Conservation (phyloP, 192 early-diverging fungal genomes). For the Haplosporangium gracile region DNA sequence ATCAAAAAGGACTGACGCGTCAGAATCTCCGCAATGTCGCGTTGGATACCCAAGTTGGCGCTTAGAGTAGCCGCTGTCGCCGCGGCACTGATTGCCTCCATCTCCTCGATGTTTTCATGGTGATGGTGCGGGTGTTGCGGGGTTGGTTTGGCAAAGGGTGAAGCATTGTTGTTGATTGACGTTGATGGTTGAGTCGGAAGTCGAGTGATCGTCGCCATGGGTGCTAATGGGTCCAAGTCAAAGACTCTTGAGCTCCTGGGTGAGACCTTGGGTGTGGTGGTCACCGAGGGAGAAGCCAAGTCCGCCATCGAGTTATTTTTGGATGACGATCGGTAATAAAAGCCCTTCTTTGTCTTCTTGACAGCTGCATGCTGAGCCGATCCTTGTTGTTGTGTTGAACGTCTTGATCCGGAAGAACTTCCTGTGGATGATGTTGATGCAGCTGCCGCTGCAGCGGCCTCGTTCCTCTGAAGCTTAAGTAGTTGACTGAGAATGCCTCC, state of each 20-base stretch:
- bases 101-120: constrained; percentile 38
- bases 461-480: constrained; percentile 34
- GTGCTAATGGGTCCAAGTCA: constrained; percentile 17
- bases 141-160: neutral
- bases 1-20: constrained; percentile 76
- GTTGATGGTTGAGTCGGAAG: constrained; percentile 36
- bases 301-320: constrained; percentile 45
- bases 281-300: constrained; percentile 26
- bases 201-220: constrained; percentile 13
- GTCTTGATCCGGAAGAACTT: neutral
- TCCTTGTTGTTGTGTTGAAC: neutral
- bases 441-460: constrained; percentile 34
- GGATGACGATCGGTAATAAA: constrained; percentile 41
- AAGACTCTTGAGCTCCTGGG: constrained; percentile 43
- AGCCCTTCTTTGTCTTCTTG: constrained; percentile 44
- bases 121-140: constrained; percentile 3
- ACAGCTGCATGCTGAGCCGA: constrained; percentile 28
- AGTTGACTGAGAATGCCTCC: constrained; percentile 48
- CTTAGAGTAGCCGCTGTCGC: constrained; percentile 25
- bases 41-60: constrained; percentile 39
- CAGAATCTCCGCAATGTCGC: constrained; percentile 76
- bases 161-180: constrained; percentile 23
- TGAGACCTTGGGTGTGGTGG: constrained; percentile 38
- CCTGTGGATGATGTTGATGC: constrained; percentile 1
- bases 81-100: constrained; percentile 42